Base-by-base conservation (phyloP, 2,329 filamentous ascomycete species). In the Dactylellina leptospora region DNA sequence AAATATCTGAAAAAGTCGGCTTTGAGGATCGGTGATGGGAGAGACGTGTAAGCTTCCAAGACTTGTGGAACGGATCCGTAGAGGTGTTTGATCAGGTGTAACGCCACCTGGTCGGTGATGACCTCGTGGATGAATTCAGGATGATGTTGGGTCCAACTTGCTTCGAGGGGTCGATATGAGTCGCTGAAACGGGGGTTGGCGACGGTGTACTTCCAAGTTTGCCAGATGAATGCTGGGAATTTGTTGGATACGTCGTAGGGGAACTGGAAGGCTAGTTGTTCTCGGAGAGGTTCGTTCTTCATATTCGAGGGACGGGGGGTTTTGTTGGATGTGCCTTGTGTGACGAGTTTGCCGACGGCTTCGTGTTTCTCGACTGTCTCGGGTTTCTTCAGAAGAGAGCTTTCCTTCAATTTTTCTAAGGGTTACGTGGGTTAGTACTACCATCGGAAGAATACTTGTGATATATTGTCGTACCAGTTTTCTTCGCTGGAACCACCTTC, bases 201-300 rank as follows among this genome's bases (percentile, higher is more conserved):
- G 0, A 93, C 93, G 0, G 87, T 90, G 78, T 87, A 89, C 80
- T 96, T 97, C 95, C 95, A 99, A 11, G 95, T 99, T 84, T 99
- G 95, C 95, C 95, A 99, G 78, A 99, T 96, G 83, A 96, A 97
- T 63, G 92, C 93, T 2, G 95, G 95, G 80, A 97, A 97, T 80
- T 93, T 96, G 76, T 84, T 81, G 78, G 92, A 87, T 74, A 93
- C 84, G 78, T 96, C 90, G 83, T 97, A 99, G 18, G 93, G 92
- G 80, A 95, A 97, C 76, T 96, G 90, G 82, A 96, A 97, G 56
- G 88, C 89, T 64, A 99, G 86, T 81, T 95, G 86, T 74, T 96
- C 82, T 85, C 90, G 84, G 83, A 84, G 58, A 93, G 84, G 13
- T 44, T 64, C 47, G 28, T 44, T 54, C 20, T 68, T 73, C 61